Evolutionary conservation across 805 yeast species (phyloP).

Genomic region (Barnettozyma botsteinii): DNA sequence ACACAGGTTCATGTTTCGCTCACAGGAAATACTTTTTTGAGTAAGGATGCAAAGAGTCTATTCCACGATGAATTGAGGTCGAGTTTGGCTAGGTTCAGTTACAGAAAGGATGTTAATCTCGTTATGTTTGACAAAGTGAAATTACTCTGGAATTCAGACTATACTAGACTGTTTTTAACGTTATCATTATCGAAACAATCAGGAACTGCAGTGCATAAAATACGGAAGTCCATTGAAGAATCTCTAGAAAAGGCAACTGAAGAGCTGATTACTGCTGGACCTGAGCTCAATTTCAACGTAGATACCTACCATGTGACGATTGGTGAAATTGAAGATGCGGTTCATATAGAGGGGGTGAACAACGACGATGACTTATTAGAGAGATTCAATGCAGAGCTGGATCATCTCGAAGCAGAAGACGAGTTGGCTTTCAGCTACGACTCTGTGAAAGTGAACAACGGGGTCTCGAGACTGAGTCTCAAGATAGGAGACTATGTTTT

Average conservation of each 20-base stretch:
- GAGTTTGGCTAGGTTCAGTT: not conserved
- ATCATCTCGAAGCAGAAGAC: constrained; percentile 10
- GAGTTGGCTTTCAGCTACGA: constrained; percentile 10
- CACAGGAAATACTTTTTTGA: constrained; percentile 2
- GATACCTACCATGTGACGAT: constrained; percentile 9
- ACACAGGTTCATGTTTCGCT: constrained; percentile 16
- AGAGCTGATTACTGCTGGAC: not conserved
- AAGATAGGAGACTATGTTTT: constrained; percentile 4
- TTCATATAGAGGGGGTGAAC: not conserved
- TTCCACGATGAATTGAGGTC: not conserved
- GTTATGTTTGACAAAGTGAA: constrained; percentile 5
- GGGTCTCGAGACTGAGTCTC: constrained; percentile 5
- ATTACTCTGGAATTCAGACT: constrained; percentile 1
- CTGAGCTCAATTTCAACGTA: not conserved
- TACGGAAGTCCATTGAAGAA: not conserved
- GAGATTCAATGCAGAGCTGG: constrained; percentile 8
- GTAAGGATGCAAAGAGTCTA: not conserved
- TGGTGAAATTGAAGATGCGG: constrained; percentile 2
- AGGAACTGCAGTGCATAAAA: not conserved
- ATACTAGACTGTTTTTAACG: constrained; percentile 6
- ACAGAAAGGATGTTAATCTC: not conserved
- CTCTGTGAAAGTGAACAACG: constrained; percentile 12
- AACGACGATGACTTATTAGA: constrained; percentile 1
- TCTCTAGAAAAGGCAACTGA: not conserved
- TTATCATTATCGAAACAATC: constrained; percentile 2